Percentiles rank a stretch among this genome's conserved stretches.
Evolutionary conservation across 139 green algal genomes (phyloP).

Genomic region (Raphidocelis subcapitata): DNA sequence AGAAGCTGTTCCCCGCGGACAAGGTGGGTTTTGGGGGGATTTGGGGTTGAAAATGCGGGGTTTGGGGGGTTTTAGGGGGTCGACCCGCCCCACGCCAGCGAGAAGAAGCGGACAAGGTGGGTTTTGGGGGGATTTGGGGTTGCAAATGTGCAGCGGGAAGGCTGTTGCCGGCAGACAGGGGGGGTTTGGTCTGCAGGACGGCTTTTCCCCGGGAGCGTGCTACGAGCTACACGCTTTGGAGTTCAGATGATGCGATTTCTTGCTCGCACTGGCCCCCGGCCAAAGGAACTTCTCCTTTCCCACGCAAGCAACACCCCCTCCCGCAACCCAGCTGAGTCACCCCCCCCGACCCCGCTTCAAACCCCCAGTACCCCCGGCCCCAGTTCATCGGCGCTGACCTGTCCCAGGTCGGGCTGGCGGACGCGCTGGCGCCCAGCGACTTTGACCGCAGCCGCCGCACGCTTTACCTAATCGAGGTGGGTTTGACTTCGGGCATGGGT

Average conservation of each 20-base stretch:
- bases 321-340: too few relatives aligned
- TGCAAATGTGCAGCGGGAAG: neutral
- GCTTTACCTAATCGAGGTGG: neutral
- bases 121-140: neutral
- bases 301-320: too few relatives aligned
- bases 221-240: too few relatives aligned
- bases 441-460: constrained; percentile 49
- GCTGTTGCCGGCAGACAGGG: too few relatives aligned
- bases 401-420: constrained; percentile 33
- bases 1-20: constrained; percentile 32
- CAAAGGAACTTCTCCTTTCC: too few relatives aligned
- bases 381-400: constrained; percentile 66
- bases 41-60: constrained; percentile 1
- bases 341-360: neutral
- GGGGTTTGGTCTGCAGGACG: too few relatives aligned
- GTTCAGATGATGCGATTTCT: too few relatives aligned
- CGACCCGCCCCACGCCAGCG: constrained; percentile 60
- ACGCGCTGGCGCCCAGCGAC: constrained; percentile 44
- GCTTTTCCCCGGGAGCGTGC: too few relatives aligned
- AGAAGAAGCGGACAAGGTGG: constrained; percentile 41
- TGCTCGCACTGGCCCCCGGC: too few relatives aligned
- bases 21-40: constrained; percentile 9
- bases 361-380: constrained; percentile 38
- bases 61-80: constrained; percentile 52
- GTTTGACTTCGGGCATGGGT: too few relatives aligned